Base-by-base conservation (phyloP, 208 protist species). In the Leishmania lainsoni region DNA sequence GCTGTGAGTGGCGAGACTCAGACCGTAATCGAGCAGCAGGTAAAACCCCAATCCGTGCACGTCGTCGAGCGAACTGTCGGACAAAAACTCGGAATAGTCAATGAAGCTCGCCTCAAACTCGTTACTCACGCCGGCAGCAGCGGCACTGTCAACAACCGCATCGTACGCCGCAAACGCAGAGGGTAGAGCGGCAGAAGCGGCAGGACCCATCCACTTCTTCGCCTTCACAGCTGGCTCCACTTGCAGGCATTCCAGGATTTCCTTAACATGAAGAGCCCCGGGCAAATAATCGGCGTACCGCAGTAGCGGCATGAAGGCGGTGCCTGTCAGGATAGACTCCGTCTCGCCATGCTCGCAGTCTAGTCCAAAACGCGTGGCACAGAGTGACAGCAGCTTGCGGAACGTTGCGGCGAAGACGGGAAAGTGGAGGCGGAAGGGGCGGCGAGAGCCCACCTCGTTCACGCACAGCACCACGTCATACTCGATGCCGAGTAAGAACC, bases 281-380 rank as follows among this genome's bases (percentile, higher is more conserved):
- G 92, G 94, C 16, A 97, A 78, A 83, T 93, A 97, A 74, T 97
- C 94, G 29, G 89, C 86, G 83, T 97, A 96, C n/a, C 91, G 92
- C 70, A 97, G 84, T 65, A 94, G 76, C 9, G 94, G 94, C 84
- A 94, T 89, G n/a, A 87, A 74, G 17, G 89, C 91, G 42, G 85
- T 84, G 75, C 94, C 94, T 29, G 75, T 81, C 20, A 97, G 85
- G 63, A 93, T 61, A 10, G 91, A 92, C 32, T 78, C 83, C 66
- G 89, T 83, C 17, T 87, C 85, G 20, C 82, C 48, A 65, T 95
- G 86, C 48, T 75, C 83, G 85, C 87, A 94, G 12, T 86, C 66
- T 16, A 97, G 86, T 2, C 70, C 61, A 75, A 93, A 97, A 29
- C 92, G 92, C 14, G 83, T 83, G 8, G 91, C 94, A 61, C 94